These are phyloP conservation scores for Phytopythium ostracodes DNA, from an alignment of 352 stramenopile species.

Conservation along the genomic window DNA sequence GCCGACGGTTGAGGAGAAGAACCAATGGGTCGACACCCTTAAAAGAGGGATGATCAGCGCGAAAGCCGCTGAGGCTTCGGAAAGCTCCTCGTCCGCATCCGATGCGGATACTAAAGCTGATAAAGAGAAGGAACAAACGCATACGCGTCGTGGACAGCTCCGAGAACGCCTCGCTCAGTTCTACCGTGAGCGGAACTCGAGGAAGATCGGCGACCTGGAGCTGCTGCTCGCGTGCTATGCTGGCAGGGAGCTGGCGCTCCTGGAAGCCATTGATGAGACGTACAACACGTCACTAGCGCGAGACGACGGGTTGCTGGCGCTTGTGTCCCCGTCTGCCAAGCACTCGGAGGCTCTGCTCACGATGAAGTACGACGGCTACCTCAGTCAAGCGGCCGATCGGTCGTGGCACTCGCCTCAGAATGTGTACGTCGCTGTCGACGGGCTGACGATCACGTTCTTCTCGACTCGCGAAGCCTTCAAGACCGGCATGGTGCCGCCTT, in stretches of 20 bases:
- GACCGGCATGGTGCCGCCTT: conserved; percentile 14
- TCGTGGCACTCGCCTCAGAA: conserved; percentile 35
- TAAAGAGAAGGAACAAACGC: conserved; percentile 16
- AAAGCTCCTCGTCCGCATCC: neutral
- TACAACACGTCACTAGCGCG: conserved; percentile 29
- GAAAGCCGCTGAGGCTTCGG: neutral
- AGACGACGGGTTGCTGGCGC: conserved; percentile 26
- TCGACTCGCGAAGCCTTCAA: conserved; percentile 61
- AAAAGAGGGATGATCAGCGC: conserved; percentile 40
- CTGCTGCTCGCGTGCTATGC: conserved; percentile 42
- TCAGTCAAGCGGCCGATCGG: conserved; percentile 23
- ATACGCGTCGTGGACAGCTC: conserved; percentile 17
- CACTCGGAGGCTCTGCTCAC: conserved; percentile 26
- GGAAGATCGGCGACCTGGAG: conserved; percentile 45
- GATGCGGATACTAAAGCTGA: conserved; percentile 7
- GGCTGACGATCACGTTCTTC: conserved; percentile 44
- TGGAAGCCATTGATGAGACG: conserved; percentile 43
- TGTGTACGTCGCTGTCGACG: conserved; percentile 45
- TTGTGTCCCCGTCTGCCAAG: conserved; percentile 26
- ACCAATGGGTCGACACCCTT: conserved; percentile 58
- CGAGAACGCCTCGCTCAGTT: conserved; percentile 39
- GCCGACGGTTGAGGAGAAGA: conserved; percentile 44
- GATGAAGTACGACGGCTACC: conserved; percentile 35
- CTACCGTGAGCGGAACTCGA: conserved; percentile 53
- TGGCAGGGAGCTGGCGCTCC: conserved; percentile 34